Conservation (phyloP, 202 grass and related monocot genomes). For the Saccharum hybrid region DNA sequence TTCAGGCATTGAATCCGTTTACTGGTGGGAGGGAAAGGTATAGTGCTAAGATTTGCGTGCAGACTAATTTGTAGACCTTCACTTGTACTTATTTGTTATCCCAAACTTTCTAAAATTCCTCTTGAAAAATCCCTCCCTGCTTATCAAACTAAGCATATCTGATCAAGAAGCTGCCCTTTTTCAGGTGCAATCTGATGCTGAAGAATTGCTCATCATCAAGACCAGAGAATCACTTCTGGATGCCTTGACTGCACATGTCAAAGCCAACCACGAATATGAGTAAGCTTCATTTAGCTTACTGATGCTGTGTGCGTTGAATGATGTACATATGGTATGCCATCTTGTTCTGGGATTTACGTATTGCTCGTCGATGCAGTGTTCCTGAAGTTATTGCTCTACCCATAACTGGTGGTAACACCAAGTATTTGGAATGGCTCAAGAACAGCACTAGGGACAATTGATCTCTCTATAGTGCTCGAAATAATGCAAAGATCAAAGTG, state of each 20-base stretch:
- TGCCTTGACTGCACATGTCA: conserved; percentile 72
- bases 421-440: conserved; percentile 86
- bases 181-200: conserved; percentile 78
- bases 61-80: not conserved
- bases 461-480: not conserved
- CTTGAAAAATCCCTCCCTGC: not conserved
- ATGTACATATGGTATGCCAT: not conserved
- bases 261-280: conserved; percentile 81
- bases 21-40: conserved; percentile 86
- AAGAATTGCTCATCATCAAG: conserved; percentile 76
- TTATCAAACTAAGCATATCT: not conserved
- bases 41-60: conserved; percentile 14
- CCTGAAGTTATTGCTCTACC: conserved; percentile 80
- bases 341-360: conserved; percentile 17
- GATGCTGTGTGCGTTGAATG: not conserved
- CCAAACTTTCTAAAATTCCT: not conserved
- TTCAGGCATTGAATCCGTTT: conserved; percentile 74
- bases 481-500: not conserved
- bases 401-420: conserved; percentile 70
- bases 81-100: not conserved
- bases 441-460: conserved; percentile 57
- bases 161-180: not conserved
- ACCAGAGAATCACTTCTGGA: conserved; percentile 74
- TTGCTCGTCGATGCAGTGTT: conserved; percentile 51
- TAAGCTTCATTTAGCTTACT: conserved; percentile 42